Conservation (phyloP, 345 rosid species). For the Gossypium sturtianum region DNA sequence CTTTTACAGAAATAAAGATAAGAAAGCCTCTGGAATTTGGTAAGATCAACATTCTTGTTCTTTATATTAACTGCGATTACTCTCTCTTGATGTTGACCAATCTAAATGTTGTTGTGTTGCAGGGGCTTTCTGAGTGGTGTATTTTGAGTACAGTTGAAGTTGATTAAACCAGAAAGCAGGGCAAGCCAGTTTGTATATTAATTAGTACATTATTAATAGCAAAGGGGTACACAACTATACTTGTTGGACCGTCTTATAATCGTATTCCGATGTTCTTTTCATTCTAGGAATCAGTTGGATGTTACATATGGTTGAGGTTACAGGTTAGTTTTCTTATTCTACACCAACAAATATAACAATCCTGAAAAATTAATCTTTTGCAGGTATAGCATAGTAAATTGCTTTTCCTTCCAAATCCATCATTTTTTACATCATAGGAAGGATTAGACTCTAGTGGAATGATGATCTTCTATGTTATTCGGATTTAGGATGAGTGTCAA, state of each 20-base stretch:
- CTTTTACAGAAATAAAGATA: slow-evolving; percentile 39
- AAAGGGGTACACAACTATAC: background rate
- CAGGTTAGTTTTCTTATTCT: background rate
- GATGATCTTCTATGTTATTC: too few species aligned
- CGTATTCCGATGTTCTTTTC: background rate
- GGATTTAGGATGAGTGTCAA: too few species aligned
- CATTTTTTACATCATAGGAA: too few species aligned
- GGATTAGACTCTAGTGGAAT: too few species aligned
- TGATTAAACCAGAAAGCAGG: background rate
- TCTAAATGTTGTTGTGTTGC: slow-evolving; percentile 14
- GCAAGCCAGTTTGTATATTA: background rate
- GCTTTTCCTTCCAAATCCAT: too few species aligned
- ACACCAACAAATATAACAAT: background rate
- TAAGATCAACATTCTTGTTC: slow-evolving; percentile 19
- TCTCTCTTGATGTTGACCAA: background rate
- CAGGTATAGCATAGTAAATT: background rate
- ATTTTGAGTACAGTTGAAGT: slow-evolving; percentile 22
- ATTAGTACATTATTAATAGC: background rate
- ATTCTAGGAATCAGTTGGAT: background rate
- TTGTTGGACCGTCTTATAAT: background rate
- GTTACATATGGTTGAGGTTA: background rate
- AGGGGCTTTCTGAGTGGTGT: slow-evolving; percentile 62
- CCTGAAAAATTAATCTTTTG: background rate
- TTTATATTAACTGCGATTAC: background rate
- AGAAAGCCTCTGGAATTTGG: slow-evolving; percentile 68